These are phyloP conservation scores for Diaporthe sp. DNA, from an alignment of 2,329 filamentous ascomycete species.

Conservation along the genomic window DNA sequence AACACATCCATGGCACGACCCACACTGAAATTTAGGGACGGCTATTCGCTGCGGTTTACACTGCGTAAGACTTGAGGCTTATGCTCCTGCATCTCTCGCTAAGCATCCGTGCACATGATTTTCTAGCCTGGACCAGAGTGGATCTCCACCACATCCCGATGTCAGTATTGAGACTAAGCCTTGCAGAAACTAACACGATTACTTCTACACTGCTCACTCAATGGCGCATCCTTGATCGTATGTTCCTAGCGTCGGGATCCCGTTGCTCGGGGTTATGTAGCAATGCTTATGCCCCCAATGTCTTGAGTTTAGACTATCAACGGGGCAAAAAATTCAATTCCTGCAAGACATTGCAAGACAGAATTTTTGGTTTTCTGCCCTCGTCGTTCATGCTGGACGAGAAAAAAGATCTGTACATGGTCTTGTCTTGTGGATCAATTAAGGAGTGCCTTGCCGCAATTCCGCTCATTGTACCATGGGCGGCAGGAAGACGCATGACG, in stretches of 20 bases:
- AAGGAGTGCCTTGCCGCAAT: neutral
- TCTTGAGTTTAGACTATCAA: neutral
- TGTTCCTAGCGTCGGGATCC: neutral
- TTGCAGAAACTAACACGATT: neutral
- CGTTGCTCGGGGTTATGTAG: neutral
- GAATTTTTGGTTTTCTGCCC: neutral
- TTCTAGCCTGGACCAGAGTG: slow-evolving; percentile 7
- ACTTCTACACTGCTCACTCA: neutral
- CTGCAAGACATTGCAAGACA: too few species aligned
- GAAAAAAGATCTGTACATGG: neutral
- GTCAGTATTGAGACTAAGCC: neutral
- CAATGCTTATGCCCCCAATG: neutral
- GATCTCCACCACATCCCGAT: neutral
- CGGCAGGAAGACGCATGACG: slow-evolving; percentile 1
- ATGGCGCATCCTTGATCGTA: neutral
- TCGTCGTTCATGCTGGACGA: neutral
- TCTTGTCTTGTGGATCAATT: neutral
- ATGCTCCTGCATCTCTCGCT: slow-evolving; percentile 8
- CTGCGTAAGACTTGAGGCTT: slow-evolving; percentile 25
- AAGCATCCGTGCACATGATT: slow-evolving; percentile 14
- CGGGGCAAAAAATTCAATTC: neutral
- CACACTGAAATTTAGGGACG: neutral
- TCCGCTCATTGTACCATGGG: neutral
- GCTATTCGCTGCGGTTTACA: slow-evolving; percentile 13
- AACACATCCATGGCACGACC: slow-evolving; percentile 1